phyloP scores from a whole-genome alignment of 2,329 filamentous ascomycete genomes.

The Cordyceps javanica region DNA sequence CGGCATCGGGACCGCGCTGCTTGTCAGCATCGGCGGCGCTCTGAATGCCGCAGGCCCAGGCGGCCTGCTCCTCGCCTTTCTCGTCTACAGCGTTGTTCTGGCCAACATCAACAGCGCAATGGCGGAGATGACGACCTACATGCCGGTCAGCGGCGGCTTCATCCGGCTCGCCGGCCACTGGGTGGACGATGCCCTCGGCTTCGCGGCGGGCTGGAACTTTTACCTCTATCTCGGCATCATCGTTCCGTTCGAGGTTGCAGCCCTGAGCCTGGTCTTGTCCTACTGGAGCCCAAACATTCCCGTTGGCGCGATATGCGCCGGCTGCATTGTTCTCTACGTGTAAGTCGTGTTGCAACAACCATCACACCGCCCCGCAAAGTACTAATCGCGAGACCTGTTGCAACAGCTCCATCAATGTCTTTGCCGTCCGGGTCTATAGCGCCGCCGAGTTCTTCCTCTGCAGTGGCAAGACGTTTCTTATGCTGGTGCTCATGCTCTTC shows the following conservation, averaged over 20 bases:
- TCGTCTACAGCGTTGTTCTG: slow-evolving; percentile 48
- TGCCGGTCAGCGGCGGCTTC: slow-evolving; percentile 58
- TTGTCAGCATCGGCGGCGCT: slow-evolving; percentile 51
- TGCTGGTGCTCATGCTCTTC: slow-evolving; percentile 61
- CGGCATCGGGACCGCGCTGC: not conserved
- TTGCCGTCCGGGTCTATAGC: slow-evolving; percentile 60
- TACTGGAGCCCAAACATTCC: not conserved
- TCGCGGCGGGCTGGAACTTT: slow-evolving; percentile 40
- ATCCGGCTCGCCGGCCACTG: slow-evolving; percentile 59
- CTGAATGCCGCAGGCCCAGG: slow-evolving; percentile 35
- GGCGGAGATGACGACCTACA: slow-evolving; percentile 58
- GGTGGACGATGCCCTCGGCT: slow-evolving; percentile 58
- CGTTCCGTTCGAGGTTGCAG: slow-evolving; percentile 37
- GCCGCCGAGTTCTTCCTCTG: slow-evolving; percentile 67
- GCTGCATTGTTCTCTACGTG: not conserved
- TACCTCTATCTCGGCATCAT: slow-evolving; percentile 36
- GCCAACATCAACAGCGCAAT: slow-evolving; percentile 58
- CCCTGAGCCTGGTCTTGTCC: slow-evolving; percentile 12
- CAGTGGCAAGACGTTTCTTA: slow-evolving; percentile 58
- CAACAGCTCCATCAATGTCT: slow-evolving; percentile 17
- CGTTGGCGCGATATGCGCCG: not conserved
- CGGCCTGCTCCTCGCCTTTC: slow-evolving; percentile 52
- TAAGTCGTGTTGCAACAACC: too few relatives aligned
- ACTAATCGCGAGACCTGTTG: too few relatives aligned
- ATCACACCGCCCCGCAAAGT: too few relatives aligned